These are phyloP conservation scores for Acanthamoeba sp. DNA, from an alignment of 208 protist species.

Conservation along the genomic window DNA sequence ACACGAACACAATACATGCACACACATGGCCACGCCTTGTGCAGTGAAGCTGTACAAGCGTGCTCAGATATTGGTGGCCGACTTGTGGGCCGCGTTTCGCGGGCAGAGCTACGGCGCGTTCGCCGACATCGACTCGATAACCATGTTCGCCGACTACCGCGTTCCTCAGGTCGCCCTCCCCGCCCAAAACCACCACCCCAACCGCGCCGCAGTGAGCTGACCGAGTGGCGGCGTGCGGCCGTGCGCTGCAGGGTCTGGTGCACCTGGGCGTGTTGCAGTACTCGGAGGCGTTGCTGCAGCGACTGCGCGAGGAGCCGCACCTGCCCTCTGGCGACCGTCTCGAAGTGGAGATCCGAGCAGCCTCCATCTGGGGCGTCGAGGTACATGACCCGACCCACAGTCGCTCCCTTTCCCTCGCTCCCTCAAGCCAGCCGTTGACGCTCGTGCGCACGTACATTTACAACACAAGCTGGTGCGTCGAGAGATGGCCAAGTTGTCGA, in stretches of 20 bases:
- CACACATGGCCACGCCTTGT: neutral
- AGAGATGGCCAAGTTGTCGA: neutral
- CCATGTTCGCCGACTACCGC: constrained; percentile 92
- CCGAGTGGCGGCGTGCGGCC: neutral
- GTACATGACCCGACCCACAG: too few species aligned
- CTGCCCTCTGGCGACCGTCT: constrained; percentile 39
- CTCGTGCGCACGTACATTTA: too few species aligned
- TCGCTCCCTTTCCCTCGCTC: too few species aligned
- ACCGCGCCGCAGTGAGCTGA: too few species aligned
- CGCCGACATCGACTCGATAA: constrained; percentile 87
- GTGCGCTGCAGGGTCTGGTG: constrained; percentile 82
- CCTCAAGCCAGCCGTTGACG: too few species aligned
- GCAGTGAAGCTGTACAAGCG: constrained; percentile 88
- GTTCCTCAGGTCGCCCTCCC: constrained; percentile 14
- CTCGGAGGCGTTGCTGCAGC: constrained; percentile 73
- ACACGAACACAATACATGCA: too few species aligned
- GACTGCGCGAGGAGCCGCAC: constrained; percentile 46
- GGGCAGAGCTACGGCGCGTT: constrained; percentile 83
- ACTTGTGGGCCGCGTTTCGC: constrained; percentile 88
- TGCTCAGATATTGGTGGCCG: constrained; percentile 89
- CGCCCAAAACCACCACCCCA: too few species aligned
- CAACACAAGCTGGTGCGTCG: constrained; percentile 33
- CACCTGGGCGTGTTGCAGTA: constrained; percentile 84
- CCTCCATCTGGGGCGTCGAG: constrained; percentile 85
- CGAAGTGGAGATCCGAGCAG: constrained; percentile 81